Conservation (phyloP, 179 eudicot genomes). For the Sideroxylon spinosum region DNA sequence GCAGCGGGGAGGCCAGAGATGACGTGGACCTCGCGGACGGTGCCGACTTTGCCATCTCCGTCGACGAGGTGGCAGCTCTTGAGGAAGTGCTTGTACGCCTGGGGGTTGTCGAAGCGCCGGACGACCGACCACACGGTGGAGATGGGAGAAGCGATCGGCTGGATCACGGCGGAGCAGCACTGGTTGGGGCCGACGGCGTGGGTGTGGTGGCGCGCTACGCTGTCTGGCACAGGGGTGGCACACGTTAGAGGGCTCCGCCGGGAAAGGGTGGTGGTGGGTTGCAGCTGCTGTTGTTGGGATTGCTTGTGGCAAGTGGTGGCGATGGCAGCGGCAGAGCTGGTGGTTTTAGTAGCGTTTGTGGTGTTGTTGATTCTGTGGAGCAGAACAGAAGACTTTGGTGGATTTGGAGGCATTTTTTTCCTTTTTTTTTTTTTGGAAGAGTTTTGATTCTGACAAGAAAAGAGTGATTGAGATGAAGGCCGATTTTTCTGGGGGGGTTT, state of each 20-base stretch:
- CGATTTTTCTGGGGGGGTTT: not conserved
- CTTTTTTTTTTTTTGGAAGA: not conserved
- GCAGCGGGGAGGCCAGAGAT: constrained; percentile 51
- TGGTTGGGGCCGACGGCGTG: constrained; percentile 38
- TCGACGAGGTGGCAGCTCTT: constrained; percentile 47
- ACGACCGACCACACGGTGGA: constrained; percentile 50
- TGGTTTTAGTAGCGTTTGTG: not conserved
- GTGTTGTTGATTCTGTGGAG: constrained; percentile 21
- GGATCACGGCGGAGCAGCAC: constrained; percentile 41
- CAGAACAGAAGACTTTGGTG: constrained; percentile 17
- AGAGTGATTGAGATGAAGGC: not conserved
- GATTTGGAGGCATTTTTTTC: constrained; percentile 20
- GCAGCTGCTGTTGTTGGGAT: constrained; percentile 14
- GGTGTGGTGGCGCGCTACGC: constrained; percentile 33
- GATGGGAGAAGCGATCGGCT: constrained; percentile 37
- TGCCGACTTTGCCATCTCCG: constrained; percentile 45
- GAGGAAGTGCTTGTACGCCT: constrained; percentile 52
- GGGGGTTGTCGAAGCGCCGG: constrained; percentile 53
- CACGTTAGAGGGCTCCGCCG: constrained; percentile 13
- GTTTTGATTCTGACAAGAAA: not conserved
- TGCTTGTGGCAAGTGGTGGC: not conserved
- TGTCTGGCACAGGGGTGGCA: constrained; percentile 30
- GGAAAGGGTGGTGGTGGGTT: not conserved
- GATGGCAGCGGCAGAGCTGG: not conserved
- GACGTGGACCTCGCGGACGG: constrained; percentile 39